Base-by-base conservation (phyloP, 2,329 filamentous ascomycete species). In the Diplodia mutila region DNA sequence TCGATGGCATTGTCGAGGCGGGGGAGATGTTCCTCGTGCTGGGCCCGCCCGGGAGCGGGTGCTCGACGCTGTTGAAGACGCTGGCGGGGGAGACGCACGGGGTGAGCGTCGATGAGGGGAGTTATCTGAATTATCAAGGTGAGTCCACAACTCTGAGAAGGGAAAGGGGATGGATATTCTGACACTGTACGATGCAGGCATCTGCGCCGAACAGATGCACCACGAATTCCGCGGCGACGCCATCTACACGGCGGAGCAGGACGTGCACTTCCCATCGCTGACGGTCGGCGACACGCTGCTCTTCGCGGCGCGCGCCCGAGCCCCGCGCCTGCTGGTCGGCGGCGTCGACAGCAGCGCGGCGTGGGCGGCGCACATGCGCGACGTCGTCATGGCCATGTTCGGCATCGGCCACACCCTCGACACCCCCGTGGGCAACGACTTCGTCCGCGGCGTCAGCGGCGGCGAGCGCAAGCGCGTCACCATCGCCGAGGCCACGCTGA, bases 181-280 rank as follows among this genome's bases (percentile, higher is more conserved):
- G 29, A 32, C 29, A 6, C 6, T 32, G 29, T 32, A 32, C 29
- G n/a, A n/a, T n/a, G n/a, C 69, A 85, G 87, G 89, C 71, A 85
- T 92, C 73, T 82, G 86, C 2, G 85, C 91, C 67, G 80, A 91
- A 74, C 86, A 92, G 75, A 94, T 95, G 91, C 87, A 91, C 79
- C 87, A 86, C 12, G 83, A 86, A 69, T 93, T 94, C 80, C 89
- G 91, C 32, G 92, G 92, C 71, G 92, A 96, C 79, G 91, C 91
- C 69, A 94, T 95, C 76, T 95, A 95, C 80, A 94, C 91, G 0
- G 91, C 91, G 68, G 92, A 95, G 77, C 89, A 92, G 42, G 93
- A 96, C 75, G 89, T 91, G 4, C 91, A 94, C 79, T 94, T 94
- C 74, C 90, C 91, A 14, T 86, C 89, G 80, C 80, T 95, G 73